Evolutionary conservation across 2,329 filamentous ascomycete genomes (phyloP).

Genomic region (Aphanocladium album): DNA sequence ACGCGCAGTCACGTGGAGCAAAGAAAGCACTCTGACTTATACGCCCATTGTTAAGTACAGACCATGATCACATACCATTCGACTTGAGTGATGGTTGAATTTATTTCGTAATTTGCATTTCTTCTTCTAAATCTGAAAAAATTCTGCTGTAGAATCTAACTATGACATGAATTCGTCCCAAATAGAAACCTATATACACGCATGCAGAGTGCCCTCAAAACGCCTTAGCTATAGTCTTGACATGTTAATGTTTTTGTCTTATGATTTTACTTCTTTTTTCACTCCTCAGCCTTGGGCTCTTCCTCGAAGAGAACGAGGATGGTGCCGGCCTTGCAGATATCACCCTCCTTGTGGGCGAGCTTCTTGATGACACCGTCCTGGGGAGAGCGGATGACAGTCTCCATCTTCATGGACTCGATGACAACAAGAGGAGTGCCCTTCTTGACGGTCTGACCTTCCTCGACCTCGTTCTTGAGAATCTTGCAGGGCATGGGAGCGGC

Average conservation of each 20-base stretch:
- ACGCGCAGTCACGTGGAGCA: slow-evolving; percentile 8
- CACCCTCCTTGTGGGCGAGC: slow-evolving; percentile 69
- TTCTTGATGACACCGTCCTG: slow-evolving; percentile 67
- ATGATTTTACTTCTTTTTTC: background rate
- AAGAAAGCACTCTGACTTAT: background rate
- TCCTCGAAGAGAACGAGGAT: slow-evolving; percentile 70
- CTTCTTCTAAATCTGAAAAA: slow-evolving; percentile 2
- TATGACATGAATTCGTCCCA: slow-evolving; percentile 4
- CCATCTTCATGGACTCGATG: slow-evolving; percentile 89
- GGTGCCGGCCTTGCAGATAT: slow-evolving; percentile 74
- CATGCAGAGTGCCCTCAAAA: slow-evolving; percentile 12
- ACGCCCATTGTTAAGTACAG: background rate
- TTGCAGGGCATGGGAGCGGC: slow-evolving; percentile 97
- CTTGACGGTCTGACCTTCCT: slow-evolving; percentile 73
- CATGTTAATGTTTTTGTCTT: background rate
- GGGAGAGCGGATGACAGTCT: slow-evolving; percentile 74
- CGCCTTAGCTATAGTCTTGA: slow-evolving; percentile 9
- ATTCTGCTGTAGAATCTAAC: background rate
- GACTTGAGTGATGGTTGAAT: background rate
- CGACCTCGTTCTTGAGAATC: slow-evolving; percentile 82
- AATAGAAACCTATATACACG: slow-evolving; percentile 12
- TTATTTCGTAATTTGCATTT: slow-evolving; percentile 4
- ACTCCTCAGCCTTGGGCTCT: slow-evolving; percentile 25
- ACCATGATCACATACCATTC: background rate
- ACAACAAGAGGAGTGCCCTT: slow-evolving; percentile 87